Base-by-base conservation (phyloP, 768 basidiomycete species). In the Trametes punicea region DNA sequence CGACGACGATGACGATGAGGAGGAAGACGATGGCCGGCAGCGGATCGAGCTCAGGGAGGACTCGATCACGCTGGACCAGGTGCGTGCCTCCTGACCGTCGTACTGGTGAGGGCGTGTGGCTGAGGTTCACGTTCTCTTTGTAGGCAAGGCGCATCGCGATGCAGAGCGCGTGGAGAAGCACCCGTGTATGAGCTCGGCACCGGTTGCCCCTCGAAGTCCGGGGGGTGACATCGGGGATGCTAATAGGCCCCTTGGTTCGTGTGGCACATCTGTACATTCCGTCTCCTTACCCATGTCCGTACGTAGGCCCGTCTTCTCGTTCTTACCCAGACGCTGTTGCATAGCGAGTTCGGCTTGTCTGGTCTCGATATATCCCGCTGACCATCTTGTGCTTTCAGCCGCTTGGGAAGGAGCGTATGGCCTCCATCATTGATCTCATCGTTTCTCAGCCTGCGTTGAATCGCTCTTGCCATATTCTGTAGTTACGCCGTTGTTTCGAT, bases 51-150 rank as follows among this genome's bases (percentile, higher is more conserved):
- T 96, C 60, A 75, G 79, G 62, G 90, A 93, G 66, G 90, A 87
- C 64, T 84, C 87, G 27, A 98, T 99, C 69, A 87, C 90, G 11
- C 77, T 97, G 56, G 96, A 98, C 62, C 96, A 98, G 81, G 93
- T 93, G 62, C 25, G 78, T 70, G 29, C 18, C 41, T 23, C 31
- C 55, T 44, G 18, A n/a, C 16, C 3, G 40, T n/a, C 3, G 3
- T 31, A 3, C 2, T 10, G 11, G 13, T 9, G 42, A 29, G 1
- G 2, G 6, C 4, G 23, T 26, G 34, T n/a, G 6, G 20, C 25
- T 54, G 3, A 49, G 53, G 34, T 26, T 16, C 15, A 44, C 30
- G 11, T 44, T 57, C 50, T 33, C 55, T 26, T 27, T 38, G 18
- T 57, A 91, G 88, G 90, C 90, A 4, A 81, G 84, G 60, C 84